Evolutionary conservation across 2,329 filamentous ascomycete genomes (phyloP).

Genomic region (Fusarium secorum): DNA sequence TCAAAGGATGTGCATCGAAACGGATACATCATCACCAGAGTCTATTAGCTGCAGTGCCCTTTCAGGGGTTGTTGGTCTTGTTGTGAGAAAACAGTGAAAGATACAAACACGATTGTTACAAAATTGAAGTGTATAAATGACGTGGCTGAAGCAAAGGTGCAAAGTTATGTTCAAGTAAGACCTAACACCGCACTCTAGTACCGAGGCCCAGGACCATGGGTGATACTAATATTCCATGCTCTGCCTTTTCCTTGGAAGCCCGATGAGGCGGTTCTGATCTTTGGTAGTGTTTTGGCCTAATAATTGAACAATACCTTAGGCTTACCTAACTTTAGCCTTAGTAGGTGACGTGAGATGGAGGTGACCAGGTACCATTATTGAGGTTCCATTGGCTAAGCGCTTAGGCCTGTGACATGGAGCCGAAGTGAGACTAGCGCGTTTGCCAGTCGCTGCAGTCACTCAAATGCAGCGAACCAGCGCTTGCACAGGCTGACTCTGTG

Average conservation of each 20-base stretch:
- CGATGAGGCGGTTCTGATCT: conserved; percentile 2
- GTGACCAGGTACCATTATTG: background rate
- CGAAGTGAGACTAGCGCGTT: conserved; percentile 12
- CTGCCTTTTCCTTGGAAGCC: background rate
- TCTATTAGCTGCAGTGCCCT: background rate
- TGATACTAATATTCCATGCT: background rate
- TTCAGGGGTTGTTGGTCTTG: too few relatives aligned
- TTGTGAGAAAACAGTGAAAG: background rate
- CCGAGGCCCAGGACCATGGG: background rate
- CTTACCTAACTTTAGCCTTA: background rate
- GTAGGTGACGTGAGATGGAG: conserved; percentile 2
- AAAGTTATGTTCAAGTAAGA: background rate
- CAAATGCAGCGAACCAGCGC: conserved; percentile 9
- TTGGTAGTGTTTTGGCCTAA: background rate
- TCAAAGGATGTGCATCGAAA: background rate
- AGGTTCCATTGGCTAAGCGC: conserved; percentile 13
- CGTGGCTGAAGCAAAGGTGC: background rate
- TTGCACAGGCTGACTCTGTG: background rate
- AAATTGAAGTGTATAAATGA: background rate
- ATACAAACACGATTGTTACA: background rate
- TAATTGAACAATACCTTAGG: background rate
- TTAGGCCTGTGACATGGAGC: conserved; percentile 5
- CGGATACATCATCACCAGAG: background rate
- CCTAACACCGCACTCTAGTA: background rate
- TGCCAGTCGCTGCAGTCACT: conserved; percentile 20